Base-by-base conservation (phyloP, 129 eudicot species). In the Cynara cardunculus region DNA sequence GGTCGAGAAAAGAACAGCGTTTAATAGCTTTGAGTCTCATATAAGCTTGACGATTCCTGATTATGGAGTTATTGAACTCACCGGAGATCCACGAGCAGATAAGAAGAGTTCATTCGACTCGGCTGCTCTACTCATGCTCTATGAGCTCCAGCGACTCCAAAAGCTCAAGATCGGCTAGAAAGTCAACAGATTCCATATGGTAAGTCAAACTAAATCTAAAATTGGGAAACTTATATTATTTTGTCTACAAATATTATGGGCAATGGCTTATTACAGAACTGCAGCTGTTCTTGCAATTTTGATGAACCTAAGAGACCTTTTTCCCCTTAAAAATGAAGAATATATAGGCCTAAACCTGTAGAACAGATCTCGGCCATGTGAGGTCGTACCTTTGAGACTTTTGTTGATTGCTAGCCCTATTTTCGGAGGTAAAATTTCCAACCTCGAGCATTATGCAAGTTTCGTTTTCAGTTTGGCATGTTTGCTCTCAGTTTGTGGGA, bases 51-150 rank as follows among this genome's bases (percentile, higher is more conserved):
- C 83, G 16, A 88, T 95, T 86, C 99, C 99, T 4, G 81, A 81
- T 46, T 84, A 61, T 70, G 95, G 92, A 30, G 78, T 73, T 32
- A 31, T 95, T 1, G 91, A 89, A 76, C 79, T 85, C 34, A 78
- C 56, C 0, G 97, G 97, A 14, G 92, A 92, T 41, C 86, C 84
- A 22, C 82, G 90, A 62, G 89, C 97, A 11, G 97, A 92, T 85
- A 92, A 95, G 87, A 95, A 92, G 83, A 87, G 91, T 49, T 90
- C 99, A 16, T 86, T 35, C 14, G 99, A 95, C 69, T 89, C 94
- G n/a, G 99, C 97, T 41, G 93, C 97, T 13, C 39, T 95, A 7
- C 75, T 13, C 49, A 87, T 92, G 97, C 87, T 95, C 21, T 72
- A 82, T 62, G 88, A 92, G 83, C 93, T 95, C 18, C 85, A 89